Evolutionary conservation across 768 basidiomycete species (phyloP), one percentile per base, ranked within the genome.

Genomic region (Pholiota conissans): DNA sequence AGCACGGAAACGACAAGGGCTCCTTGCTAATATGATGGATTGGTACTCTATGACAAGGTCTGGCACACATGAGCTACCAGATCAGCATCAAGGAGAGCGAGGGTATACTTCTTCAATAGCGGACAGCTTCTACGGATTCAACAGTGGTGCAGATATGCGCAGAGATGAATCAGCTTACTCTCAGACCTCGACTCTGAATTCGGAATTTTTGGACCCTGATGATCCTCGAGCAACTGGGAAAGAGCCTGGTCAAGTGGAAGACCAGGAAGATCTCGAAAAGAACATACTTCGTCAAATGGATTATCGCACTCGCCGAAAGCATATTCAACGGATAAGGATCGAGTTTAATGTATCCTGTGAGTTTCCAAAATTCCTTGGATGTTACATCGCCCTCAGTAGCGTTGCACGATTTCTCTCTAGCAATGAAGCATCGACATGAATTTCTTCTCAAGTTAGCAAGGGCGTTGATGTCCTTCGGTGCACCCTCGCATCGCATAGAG

Each of bases 401-500:
- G n/a, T n/a, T n/a, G n/a, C n/a, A n/a, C n/a, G 32, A 59, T 35
- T 3, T 26, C 8, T 32, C 5, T 7, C n/a, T 55, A 87, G 94
- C 91, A 13, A 85, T 94, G 69, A 73, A 89, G 42, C 83, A 88
- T 59, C 82, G 95, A 55, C 93, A 95, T 62, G 84, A 85, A 55
- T 98, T 96, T 73, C 73, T 97, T 30, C 81, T 94, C 68, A 92
- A 86, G 67, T 82, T 97, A 26, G 92, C 93, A 14, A 83, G 87
- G 59, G 86, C 91, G 16, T 78, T 97, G 37, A 95, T 98, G 91
- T 86, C 86, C 11, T 95, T 91, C 67, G 93, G 94, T 4, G 92
- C 94, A 16, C 93, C 94, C 0, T 93, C 92, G 22, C 95, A 98
- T 74, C 86, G 95, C 29, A 91, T 98, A 58, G 94, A 96, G 72